phyloP scores from a whole-genome alignment of 495 filamentous ascomycete species.

The Xylaria sp. region DNA sequence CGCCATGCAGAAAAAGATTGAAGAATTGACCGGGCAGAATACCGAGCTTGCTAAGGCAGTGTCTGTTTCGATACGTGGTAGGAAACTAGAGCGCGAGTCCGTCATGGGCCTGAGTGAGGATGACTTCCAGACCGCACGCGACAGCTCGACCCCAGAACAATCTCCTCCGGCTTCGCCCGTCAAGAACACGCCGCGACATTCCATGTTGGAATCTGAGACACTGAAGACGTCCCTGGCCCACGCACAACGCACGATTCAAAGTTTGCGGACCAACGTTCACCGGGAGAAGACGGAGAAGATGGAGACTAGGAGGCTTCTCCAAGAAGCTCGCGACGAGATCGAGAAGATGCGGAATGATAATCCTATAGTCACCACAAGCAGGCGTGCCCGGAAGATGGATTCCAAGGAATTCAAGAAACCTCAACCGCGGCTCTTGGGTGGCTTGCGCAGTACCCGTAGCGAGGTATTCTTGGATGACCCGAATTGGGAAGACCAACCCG shows the following conservation, averaged over 20 bases:
- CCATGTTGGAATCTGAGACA: conserved; percentile 90
- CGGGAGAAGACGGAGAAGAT: conserved; percentile 98
- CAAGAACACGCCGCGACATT: conserved; percentile 89
- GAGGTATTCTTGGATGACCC: conserved; percentile 77
- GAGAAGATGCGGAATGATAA: conserved; percentile 75
- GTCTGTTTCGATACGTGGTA: conserved; percentile 68
- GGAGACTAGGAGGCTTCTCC: conserved; percentile 92
- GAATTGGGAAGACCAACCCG: conserved; percentile 86
- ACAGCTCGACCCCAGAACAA: conserved; percentile 81
- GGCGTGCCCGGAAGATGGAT: conserved; percentile 75
- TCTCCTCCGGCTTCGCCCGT: conserved; percentile 89
- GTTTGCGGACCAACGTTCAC: conserved; percentile 90
- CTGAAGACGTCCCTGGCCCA: conserved; percentile 91
- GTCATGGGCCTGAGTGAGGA: conserved; percentile 64
- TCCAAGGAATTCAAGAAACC: conserved; percentile 76
- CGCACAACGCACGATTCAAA: conserved; percentile 95
- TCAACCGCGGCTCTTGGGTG: conserved; percentile 71
- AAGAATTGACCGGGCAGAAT: conserved; percentile 86
- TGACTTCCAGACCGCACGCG: conserved; percentile 67
- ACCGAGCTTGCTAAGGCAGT: conserved; percentile 82
- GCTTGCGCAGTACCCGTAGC: conserved; percentile 73
- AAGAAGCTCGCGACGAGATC: conserved; percentile 93
- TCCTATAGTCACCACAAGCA: conserved; percentile 49
- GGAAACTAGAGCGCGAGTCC: conserved; percentile 68
- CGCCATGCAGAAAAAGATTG: conserved; percentile 78